Conservation (phyloP, 75 land plant genomes). For the Gnetum montanum region DNA sequence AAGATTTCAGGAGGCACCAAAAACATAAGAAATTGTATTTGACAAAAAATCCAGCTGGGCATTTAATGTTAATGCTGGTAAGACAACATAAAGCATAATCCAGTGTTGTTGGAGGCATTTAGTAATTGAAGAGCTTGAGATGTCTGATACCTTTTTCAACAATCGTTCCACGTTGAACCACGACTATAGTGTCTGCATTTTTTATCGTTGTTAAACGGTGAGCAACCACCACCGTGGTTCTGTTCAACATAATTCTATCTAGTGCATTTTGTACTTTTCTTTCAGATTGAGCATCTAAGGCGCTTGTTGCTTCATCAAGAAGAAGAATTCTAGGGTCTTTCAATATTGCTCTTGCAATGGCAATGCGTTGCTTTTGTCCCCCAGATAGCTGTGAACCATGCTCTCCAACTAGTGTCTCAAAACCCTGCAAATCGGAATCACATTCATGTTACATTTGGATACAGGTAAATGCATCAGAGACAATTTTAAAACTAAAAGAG, state of each 20-base stretch:
- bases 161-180: conserved; percentile 56
- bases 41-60: too few species aligned
- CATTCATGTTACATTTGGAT: too few species aligned
- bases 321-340: conserved; percentile 71
- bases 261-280: conserved; percentile 74
- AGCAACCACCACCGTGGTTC: conserved; percentile 79
- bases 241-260: conserved; percentile 34
- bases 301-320: conserved; percentile 86
- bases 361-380: conserved; percentile 84
- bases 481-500: too few species aligned
- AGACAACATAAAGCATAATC: too few species aligned
- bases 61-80: too few species aligned
- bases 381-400: conserved; percentile 80
- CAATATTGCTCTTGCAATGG: conserved; percentile 73
- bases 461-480: too few species aligned
- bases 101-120: too few species aligned
- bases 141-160: conserved; percentile 51
- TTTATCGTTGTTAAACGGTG: conserved; percentile 69
- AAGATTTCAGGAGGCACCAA: too few species aligned
- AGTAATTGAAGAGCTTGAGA: too few species aligned
- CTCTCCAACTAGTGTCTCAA: conserved; percentile 71
- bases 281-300: conserved; percentile 73
- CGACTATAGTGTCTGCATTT: conserved; percentile 59
- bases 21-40: too few species aligned
- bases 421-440: conserved; percentile 36